Evolutionary conservation across 2,329 filamentous ascomycete genomes (phyloP), one percentile per base, ranked within the genome.

Genomic region (Cladorrhinum sp.): DNA sequence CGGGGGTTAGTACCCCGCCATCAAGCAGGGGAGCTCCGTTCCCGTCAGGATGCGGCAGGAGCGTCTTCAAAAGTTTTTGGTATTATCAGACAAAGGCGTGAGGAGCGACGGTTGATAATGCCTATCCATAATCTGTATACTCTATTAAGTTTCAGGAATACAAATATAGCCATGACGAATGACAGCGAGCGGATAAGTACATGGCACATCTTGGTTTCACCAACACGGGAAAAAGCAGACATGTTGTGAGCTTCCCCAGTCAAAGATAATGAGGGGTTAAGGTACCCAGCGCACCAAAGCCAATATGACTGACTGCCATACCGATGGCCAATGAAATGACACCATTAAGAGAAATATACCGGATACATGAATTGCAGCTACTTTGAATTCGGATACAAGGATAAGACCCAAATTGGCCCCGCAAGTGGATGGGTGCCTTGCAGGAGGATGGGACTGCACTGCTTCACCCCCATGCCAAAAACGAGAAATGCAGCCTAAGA

Each of bases 161-260:
- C 25, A 29, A 29, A 29, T 29, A 29, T 10, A 4, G 25, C 20
- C 41, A 45, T 45, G 41, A 45, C 41, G 16, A 22, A 45, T 18
- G n/a, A 16, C 41, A 45, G 18, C n/a, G 29, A 13, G 12, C 32
- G 52, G 52, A 45, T 55, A 55, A 16, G 20, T 38, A 36, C 52
- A 55, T 55, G 52, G 24, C 27, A 22, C 20, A 55, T 55, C n/a
- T n/a, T n/a, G 32, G 52, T 55, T 29, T 45, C 52, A 55, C 32
- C 29, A 22, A 12, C 20, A 38, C 13, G 29, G 52, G 24, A 55
- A 45, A 18, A 45, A 13, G 20, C 16, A 18, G 13, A 32, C 29
- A 20, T 7, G 18, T 45, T 45, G 7, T 20, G 41, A 36, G 32
- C 32, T 10, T 36, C 32, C 3, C 4, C 12, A 16, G 2, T 36